Percentiles rank a stretch among this genome's conserved stretches.
phyloP scores from a whole-genome alignment of 345 rosid species.

The Aquilaria sinensis region DNA sequence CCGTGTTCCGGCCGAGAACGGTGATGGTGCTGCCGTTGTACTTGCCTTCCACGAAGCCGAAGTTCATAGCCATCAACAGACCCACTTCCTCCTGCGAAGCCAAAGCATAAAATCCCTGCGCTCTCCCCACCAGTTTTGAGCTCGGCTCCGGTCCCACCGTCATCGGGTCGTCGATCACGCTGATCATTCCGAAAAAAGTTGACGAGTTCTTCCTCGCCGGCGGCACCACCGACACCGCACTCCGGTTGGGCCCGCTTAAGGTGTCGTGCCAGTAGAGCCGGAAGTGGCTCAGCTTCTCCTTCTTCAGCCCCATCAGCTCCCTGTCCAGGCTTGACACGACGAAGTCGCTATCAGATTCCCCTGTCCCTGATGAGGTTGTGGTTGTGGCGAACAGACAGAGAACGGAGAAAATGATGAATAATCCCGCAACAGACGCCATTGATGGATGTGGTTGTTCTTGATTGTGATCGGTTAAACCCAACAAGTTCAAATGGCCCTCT shows the following conservation, averaged over 20 bases:
- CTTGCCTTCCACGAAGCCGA: slow-evolving; percentile 57
- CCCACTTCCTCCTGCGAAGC: slow-evolving; percentile 52
- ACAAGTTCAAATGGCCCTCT: no score
- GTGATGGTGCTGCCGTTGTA: slow-evolving; percentile 66
- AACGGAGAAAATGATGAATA: no score
- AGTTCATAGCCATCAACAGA: slow-evolving; percentile 63
- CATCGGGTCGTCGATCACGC: slow-evolving; percentile 63
- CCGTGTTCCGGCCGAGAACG: slow-evolving; percentile 57
- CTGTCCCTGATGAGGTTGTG: no score
- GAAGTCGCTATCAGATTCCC: no score
- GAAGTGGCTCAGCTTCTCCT: slow-evolving; percentile 62
- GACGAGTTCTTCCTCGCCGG: slow-evolving; percentile 15
- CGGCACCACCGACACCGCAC: slow-evolving; percentile 31
- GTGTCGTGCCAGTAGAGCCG: slow-evolving; percentile 66
- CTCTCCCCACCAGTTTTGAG: slow-evolving; percentile 59
- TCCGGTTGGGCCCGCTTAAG: slow-evolving; percentile 39
- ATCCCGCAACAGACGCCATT: no score
- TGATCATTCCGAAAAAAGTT: slow-evolving; percentile 36
- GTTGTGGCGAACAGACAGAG: no score
- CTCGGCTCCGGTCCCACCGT: slow-evolving; percentile 46
- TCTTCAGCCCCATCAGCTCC: slow-evolving; percentile 27
- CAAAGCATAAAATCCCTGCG: slow-evolving; percentile 64
- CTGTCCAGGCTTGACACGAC: slow-evolving; percentile 15
- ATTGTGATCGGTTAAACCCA: no score
- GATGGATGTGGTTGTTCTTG: no score